Percentiles rank a stretch among this genome's conserved stretches.
Conservation (phyloP, 2,329 filamentous ascomycete genomes). For the Colletotrichum phormii region DNA sequence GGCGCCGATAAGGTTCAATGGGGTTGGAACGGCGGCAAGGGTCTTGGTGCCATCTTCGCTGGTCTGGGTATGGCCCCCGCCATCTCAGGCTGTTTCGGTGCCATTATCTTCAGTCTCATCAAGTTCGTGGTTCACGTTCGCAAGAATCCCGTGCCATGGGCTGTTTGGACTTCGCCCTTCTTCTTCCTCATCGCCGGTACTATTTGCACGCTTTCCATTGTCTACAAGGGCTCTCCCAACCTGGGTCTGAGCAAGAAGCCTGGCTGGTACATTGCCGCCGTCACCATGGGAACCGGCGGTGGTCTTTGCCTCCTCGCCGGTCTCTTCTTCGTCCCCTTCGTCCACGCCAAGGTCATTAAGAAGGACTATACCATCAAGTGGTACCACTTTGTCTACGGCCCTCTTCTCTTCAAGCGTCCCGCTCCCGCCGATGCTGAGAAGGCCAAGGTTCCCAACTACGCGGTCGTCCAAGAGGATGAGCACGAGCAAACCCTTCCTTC, state of each 20-base stretch:
- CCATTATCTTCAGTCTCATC: slow-evolving; percentile 78
- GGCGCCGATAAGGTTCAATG: slow-evolving; percentile 72
- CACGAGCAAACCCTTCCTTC: slow-evolving; percentile 49
- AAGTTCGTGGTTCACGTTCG: slow-evolving; percentile 78
- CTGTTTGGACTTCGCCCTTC: slow-evolving; percentile 78
- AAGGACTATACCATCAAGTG: slow-evolving; percentile 73
- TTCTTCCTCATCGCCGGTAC: slow-evolving; percentile 83
- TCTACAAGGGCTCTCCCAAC: slow-evolving; percentile 83
- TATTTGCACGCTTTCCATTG: slow-evolving; percentile 80
- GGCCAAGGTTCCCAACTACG: slow-evolving; percentile 78
- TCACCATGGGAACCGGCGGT: slow-evolving; percentile 73
- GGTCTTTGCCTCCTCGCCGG: slow-evolving; percentile 70
- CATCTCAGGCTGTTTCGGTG: slow-evolving; percentile 73
- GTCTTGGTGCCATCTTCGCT: slow-evolving; percentile 78
- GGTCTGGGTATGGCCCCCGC: slow-evolving; percentile 77
- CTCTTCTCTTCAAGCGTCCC: slow-evolving; percentile 72
- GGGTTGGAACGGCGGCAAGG: slow-evolving; percentile 77
- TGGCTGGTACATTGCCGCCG: slow-evolving; percentile 72
- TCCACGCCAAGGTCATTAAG: slow-evolving; percentile 75
- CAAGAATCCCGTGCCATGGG: slow-evolving; percentile 78
- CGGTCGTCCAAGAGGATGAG: slow-evolving; percentile 76
- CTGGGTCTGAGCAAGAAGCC: slow-evolving; percentile 75
- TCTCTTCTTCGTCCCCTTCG: slow-evolving; percentile 79
- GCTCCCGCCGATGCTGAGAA: slow-evolving; percentile 65
- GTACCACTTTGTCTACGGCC: slow-evolving; percentile 72